These are phyloP conservation scores for Fusarium austroafricanum DNA, from an alignment of 2,329 filamentous ascomycete genomes.

Conservation along the genomic window DNA sequence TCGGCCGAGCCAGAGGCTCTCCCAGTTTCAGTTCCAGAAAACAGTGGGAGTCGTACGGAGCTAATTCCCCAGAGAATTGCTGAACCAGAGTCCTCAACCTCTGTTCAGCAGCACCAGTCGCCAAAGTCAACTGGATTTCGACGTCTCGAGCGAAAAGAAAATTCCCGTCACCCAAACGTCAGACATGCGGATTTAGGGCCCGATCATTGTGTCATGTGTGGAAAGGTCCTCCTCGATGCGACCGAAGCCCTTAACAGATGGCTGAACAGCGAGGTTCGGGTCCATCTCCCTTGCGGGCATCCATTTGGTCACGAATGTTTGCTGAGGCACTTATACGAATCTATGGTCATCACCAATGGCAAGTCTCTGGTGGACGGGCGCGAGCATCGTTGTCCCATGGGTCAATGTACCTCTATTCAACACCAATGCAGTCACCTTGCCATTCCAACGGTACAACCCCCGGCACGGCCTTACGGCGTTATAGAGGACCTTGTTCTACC, in stretches of 20 bases:
- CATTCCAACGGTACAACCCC: not conserved
- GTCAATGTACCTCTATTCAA: not conserved
- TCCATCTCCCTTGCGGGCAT: not conserved
- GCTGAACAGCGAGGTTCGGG: not conserved
- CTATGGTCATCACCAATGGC: not conserved
- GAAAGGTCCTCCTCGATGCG: not conserved
- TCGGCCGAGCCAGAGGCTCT: not conserved
- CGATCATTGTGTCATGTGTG: not conserved
- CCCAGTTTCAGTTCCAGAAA: not conserved
- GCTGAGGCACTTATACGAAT: not conserved
- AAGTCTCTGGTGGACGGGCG: not conserved
- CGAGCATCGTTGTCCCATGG: not conserved
- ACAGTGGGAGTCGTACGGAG: not conserved
- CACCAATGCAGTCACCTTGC: not conserved
- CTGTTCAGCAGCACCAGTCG: not conserved
- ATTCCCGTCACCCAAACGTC: not conserved
- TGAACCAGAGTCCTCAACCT: not conserved
- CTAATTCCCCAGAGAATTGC: not conserved
- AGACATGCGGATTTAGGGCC: not conserved
- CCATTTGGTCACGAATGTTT: not conserved
- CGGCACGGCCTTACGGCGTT: not conserved
- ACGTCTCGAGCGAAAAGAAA: not conserved
- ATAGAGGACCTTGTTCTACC: not conserved
- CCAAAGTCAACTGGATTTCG: not conserved
- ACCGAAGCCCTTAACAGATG: not conserved